These are phyloP conservation scores for Hippophae gyantsensis DNA, from an alignment of 306 rosid genomes.

Conservation along the genomic window DNA sequence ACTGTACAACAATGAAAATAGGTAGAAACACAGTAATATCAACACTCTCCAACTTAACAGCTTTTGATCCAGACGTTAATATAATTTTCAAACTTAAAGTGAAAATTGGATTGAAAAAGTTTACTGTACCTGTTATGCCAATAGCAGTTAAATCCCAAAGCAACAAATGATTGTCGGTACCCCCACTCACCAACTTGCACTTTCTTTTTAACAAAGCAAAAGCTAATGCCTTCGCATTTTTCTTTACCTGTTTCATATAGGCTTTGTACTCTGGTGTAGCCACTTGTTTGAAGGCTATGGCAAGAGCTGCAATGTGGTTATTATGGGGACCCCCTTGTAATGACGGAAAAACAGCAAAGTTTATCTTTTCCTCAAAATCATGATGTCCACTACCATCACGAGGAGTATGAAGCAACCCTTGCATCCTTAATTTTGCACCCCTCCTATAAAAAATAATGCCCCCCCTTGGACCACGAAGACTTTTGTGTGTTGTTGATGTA, in stretches of 20 bases:
- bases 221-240: constrained; percentile 77
- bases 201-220: constrained; percentile 66
- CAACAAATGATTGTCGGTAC: constrained; percentile 80
- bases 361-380: constrained; percentile 74
- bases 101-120: constrained; percentile 3
- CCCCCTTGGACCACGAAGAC: constrained; percentile 84
- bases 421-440: constrained; percentile 51
- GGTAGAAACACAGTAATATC: neutral
- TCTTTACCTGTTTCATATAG: constrained; percentile 72
- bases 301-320: constrained; percentile 79
- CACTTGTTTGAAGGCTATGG: constrained; percentile 73
- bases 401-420: constrained; percentile 33
- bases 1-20: too few relatives aligned
- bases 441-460: constrained; percentile 72
- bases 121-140: constrained; percentile 50
- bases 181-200: constrained; percentile 77
- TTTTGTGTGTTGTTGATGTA: constrained; percentile 86
- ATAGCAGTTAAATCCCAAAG: constrained; percentile 78
- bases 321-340: constrained; percentile 94
- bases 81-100: neutral
- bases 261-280: constrained; percentile 64
- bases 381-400: constrained; percentile 40
- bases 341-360: constrained; percentile 63
- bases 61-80: neutral
- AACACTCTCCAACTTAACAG: neutral